Base-by-base conservation (phyloP, 305 asterid species). In the Fraxinus platypoda region DNA sequence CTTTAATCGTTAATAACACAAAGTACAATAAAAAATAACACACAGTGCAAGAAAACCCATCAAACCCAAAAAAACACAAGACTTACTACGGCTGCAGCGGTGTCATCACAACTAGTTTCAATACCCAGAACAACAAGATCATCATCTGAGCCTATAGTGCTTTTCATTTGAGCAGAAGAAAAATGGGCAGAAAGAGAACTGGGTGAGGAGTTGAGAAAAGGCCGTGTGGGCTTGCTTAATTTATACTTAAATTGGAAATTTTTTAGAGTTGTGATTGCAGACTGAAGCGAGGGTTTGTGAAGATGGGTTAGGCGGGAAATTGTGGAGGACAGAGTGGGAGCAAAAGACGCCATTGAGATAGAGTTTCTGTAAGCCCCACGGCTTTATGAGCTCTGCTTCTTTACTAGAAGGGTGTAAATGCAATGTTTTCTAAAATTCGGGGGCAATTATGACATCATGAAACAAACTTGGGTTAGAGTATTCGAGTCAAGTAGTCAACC, bases 71-170 rank as follows among this genome's bases (percentile, higher is more conserved):
- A 9, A 17, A 77, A 78, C 46, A 37, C 0, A 37, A 34, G 21
- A 83, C 97, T 89, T 90, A 95, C 99, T 80, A 95, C 91, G 35
- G 98, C 98, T 54, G 98, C 99, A 19, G 98, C 99, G n/a, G 99
- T 95, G 85, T 95, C 97, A 85, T 95, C 98, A 11, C 98, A 95
- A 83, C 98, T 94, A 54, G 98, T 95, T 85, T 95, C 98, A 59
- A 95, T 95, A 0, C 98, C 98, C 85, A 94, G 86, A 83, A 95
- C 85, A 80, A 91, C 81, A 78, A 95, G 86, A 72, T 85, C 88
- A 72, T 90, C 96, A 34, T 84, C 91, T 26, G 84, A 82, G 68
- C 28, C 66, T 38, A 43, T 80, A 31, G 83, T 80, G 31, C 70
- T 84, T 28, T 31, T 8, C 43, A 41, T 68, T 85, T 71, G 84